Conservation (phyloP, 2,329 filamentous ascomycete genomes). For the Mycosphaerella sp. region DNA sequence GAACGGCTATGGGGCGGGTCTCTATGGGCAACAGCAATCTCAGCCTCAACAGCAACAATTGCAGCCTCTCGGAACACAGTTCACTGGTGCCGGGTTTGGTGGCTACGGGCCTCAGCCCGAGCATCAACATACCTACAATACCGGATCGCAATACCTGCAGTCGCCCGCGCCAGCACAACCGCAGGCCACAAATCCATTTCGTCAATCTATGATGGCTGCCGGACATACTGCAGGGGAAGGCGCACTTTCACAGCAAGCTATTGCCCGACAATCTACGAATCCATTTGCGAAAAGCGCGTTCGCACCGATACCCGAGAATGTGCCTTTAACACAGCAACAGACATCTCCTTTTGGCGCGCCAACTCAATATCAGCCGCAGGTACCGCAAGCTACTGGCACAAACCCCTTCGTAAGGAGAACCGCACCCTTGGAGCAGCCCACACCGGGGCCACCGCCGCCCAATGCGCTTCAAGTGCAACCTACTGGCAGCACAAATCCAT, state of each 20-base stretch:
- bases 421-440: slow-evolving; percentile 38
- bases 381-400: slow-evolving; percentile 59
- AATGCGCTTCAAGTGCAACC: slow-evolving; percentile 60
- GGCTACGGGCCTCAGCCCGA: slow-evolving; percentile 69
- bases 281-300: slow-evolving; percentile 56
- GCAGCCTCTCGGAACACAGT: slow-evolving; percentile 53
- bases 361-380: slow-evolving; percentile 34
- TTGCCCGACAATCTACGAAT: slow-evolving; percentile 36
- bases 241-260: slow-evolving; percentile 18
- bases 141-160: slow-evolving; percentile 34
- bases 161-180: background rate
- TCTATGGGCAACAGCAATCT: slow-evolving; percentile 33
- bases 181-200: slow-evolving; percentile 78
- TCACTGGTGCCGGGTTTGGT: slow-evolving; percentile 75
- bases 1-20: slow-evolving; percentile 31
- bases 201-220: slow-evolving; percentile 70
- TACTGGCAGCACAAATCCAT: slow-evolving; percentile 89
- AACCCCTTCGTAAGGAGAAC: slow-evolving; percentile 62
- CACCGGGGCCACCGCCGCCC: slow-evolving; percentile 33
- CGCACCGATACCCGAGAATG: slow-evolving; percentile 26
- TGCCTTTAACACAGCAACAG: slow-evolving; percentile 15
- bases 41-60: slow-evolving; percentile 17
- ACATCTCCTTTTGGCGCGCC: slow-evolving; percentile 19
- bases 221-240: slow-evolving; percentile 17
- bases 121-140: slow-evolving; percentile 48